Conservation (phyloP, 306 rosid genomes). For the Acacia crassicarpa region DNA sequence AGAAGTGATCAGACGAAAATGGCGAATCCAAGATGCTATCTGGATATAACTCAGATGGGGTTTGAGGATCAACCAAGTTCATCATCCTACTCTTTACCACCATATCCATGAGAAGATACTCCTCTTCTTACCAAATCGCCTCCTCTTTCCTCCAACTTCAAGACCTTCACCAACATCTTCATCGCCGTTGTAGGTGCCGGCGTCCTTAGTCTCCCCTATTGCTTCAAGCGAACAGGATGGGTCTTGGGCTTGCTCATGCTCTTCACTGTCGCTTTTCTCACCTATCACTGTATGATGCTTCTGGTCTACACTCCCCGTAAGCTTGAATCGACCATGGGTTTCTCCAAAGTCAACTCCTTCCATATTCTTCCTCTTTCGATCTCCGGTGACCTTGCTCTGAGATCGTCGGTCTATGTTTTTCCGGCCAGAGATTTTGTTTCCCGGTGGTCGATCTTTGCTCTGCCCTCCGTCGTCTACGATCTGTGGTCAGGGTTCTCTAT, state of each 20-base stretch:
- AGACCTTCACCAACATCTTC: conserved; percentile 73
- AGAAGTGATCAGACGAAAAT: conserved; percentile 28
- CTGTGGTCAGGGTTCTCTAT: too few species aligned
- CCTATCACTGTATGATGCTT: conserved; percentile 79
- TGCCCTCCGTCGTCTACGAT: too few species aligned
- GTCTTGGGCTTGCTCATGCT: conserved; percentile 52
- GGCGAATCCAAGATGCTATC: conserved; percentile 58
- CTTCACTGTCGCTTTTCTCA: conserved; percentile 51
- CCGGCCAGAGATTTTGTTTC: too few species aligned
- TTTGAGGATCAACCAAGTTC: conserved; percentile 50
- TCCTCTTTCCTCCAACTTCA: conserved; percentile 49
- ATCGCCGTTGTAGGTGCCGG: conserved; percentile 74
- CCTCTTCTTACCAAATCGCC: conserved; percentile 50
- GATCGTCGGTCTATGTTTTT: too few species aligned
- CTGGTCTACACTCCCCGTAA: conserved; percentile 63
- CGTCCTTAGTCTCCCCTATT: conserved; percentile 69
- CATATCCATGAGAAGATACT: conserved; percentile 51
- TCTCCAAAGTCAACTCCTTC: conserved; percentile 56
- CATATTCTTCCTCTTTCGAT: too few species aligned
- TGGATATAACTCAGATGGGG: conserved; percentile 54
- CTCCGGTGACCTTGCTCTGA: conserved; percentile 49
- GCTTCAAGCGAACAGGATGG: conserved; percentile 72
- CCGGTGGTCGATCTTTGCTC: too few species aligned
- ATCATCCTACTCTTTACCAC: conserved; percentile 44
- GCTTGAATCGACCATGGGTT: conserved; percentile 42